Percentiles rank a stretch among this genome's conserved stretches.
These are phyloP conservation scores for Nematodospora anomalae DNA, from an alignment of 1,139 yeast species.

Conservation along the genomic window DNA sequence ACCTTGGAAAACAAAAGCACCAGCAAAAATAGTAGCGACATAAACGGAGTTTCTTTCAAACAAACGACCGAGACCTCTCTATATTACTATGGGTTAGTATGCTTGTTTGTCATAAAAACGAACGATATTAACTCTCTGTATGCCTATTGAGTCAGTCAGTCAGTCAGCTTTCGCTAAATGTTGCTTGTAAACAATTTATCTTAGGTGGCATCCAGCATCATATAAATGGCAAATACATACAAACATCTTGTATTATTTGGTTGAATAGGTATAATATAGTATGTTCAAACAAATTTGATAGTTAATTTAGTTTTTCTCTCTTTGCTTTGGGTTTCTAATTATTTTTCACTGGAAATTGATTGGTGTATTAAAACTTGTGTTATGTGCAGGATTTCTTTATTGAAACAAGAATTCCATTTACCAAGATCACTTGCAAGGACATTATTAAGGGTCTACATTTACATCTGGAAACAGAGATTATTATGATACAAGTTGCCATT, in stretches of 20 bases:
- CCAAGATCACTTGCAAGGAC: no score
- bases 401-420: no score
- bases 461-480: no score
- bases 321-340: conserved; percentile 7
- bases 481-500: no score
- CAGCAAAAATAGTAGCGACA: conserved; percentile 81
- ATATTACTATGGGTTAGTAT: conserved; percentile 17
- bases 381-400: conserved; percentile 8
- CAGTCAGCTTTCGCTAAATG: no score
- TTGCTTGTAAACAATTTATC: no score
- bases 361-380: conserved; percentile 14
- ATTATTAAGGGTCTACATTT: no score
- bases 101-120: no score
- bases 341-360: conserved; percentile 15
- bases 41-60: conserved; percentile 92
- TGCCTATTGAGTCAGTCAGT: no score
- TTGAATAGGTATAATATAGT: neutral
- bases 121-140: no score
- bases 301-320: neutral
- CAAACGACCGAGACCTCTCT: conserved; percentile 41
- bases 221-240: no score
- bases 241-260: conserved; percentile 1
- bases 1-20: conserved; percentile 88
- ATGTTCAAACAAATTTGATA: neutral
- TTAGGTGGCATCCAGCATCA: no score